Evolutionary conservation across 1,284 basidiomycete genomes (phyloP), one percentile per base, ranked within the genome.

Genomic region (Microbotryomycetes sp.): DNA sequence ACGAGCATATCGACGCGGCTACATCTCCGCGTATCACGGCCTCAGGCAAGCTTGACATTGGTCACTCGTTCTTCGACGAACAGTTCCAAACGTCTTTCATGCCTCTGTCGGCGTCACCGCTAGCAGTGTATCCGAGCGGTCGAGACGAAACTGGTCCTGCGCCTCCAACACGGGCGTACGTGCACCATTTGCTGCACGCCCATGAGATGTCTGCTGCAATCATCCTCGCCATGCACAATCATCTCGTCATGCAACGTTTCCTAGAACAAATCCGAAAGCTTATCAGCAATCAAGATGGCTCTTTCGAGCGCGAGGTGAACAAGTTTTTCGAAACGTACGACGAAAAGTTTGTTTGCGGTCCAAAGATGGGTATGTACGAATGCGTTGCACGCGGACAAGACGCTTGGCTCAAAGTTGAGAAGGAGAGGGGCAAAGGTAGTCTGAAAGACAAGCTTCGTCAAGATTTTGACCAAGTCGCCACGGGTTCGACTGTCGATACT

Each of bases 141-240:
- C 9, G 18, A 11, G 35, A 41, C 53, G 57, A 28, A 56, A 59
- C 45, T 24, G 47, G 21, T 50, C 21, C 27, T 9, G 52, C 55
- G 5, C 74, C 76, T 3, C 77, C 81, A 70, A 84, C 82, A 3
- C 81, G 85, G n/a, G 85, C 86, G 2, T 90, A 90, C 68, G 56
- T 88, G 30, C 87, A 91, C 72, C 89, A 91, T 70, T 81, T 91
- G 13, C 76, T 90, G 47, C 84, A 86, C 56, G 89, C 88, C 7
- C 88, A 91, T 75, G 88, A 91, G 73, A 89, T 91, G 88, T 83
- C 84, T 0, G 84, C 87, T 1, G 86, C 89, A 68, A 73, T 86
- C 4, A 73, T 89, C 31, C 80, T 91, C 13, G 80, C 79, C 11
- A 78, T 83, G 75, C 89, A 91, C 73, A 91, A 90, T 67, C 76